Evolutionary conservation across 768 basidiomycete species (phyloP).

Genomic region (Myochromella boudieri): DNA sequence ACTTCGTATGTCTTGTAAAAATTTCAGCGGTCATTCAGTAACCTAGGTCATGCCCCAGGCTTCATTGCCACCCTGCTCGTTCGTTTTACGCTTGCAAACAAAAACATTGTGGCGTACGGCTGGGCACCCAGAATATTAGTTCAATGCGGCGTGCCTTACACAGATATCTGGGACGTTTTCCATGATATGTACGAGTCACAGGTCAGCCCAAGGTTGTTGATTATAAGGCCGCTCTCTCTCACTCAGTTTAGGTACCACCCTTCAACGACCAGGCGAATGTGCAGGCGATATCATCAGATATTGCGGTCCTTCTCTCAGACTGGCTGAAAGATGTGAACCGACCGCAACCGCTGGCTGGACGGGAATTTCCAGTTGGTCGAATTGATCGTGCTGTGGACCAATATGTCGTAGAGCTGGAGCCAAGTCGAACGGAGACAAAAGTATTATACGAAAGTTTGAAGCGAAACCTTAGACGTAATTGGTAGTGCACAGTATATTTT

Average conservation of each 20-base stretch:
- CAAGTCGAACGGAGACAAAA: conserved; percentile 61
- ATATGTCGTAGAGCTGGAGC: conserved; percentile 70
- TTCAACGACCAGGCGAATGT: conserved; percentile 82
- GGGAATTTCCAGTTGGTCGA: conserved; percentile 76
- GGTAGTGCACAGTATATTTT: conserved; percentile 39
- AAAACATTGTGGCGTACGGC: conserved; percentile 59
- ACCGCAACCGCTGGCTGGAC: conserved; percentile 61
- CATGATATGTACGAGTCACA: conserved; percentile 89
- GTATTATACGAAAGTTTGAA: conserved; percentile 67
- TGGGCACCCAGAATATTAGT: conserved; percentile 82
- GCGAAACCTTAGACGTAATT: conserved; percentile 68
- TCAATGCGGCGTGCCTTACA: conserved; percentile 79
- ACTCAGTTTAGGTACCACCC: conserved; percentile 78
- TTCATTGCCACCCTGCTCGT: conserved; percentile 76
- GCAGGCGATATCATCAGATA: conserved; percentile 78
- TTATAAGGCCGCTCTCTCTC: conserved; percentile 3
- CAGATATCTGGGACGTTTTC: conserved; percentile 82
- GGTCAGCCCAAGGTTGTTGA: too few relatives aligned
- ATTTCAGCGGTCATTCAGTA: not conserved
- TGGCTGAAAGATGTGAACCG: conserved; percentile 80
- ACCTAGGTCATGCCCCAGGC: conserved; percentile 44
- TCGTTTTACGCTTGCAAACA: conserved; percentile 65
- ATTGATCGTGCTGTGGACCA: conserved; percentile 73
- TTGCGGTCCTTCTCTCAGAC: conserved; percentile 75
- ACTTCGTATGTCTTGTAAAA: conserved; percentile 57